phyloP scores from a whole-genome alignment of 345 rosid genomes.

The Syzygium jambos region DNA sequence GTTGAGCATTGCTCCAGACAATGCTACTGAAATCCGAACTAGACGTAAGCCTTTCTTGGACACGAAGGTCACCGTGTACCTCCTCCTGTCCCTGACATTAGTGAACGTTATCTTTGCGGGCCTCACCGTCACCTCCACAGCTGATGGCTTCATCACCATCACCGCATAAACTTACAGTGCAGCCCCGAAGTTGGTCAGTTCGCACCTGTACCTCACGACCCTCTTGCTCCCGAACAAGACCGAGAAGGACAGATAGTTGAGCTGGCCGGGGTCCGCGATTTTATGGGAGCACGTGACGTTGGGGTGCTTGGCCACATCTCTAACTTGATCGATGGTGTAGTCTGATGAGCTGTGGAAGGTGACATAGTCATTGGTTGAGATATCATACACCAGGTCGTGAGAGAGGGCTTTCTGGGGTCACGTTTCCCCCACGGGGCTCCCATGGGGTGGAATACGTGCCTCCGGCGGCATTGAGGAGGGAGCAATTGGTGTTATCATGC shows the following conservation, averaged over 20 bases:
- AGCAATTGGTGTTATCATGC: constrained; percentile 52
- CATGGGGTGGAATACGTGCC: constrained; percentile 46
- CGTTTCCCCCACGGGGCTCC: constrained; percentile 73
- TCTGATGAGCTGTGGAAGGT: constrained; percentile 62
- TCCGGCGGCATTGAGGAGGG: constrained; percentile 51
- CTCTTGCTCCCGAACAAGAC: constrained; percentile 53
- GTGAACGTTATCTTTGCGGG: constrained; percentile 35
- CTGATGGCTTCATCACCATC: constrained; percentile 24
- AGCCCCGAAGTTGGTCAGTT: constrained; percentile 68
- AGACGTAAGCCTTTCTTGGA: constrained; percentile 33
- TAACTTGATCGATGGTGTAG: constrained; percentile 44
- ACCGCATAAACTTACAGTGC: constrained; percentile 38
- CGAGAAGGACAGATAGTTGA: constrained; percentile 86
- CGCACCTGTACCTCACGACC: constrained; percentile 55
- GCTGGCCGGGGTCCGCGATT: constrained; percentile 56
- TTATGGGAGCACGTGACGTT: constrained; percentile 42
- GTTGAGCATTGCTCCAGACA: constrained; percentile 44
- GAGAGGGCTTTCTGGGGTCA: constrained; percentile 66
- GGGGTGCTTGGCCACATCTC: constrained; percentile 48
- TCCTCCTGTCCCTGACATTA: constrained; percentile 54
- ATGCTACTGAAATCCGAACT: constrained; percentile 50
- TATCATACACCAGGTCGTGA: constrained; percentile 71
- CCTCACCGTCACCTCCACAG: constrained; percentile 40
- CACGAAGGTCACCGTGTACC: constrained; percentile 61
- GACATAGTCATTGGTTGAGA: constrained; percentile 51